Percentiles rank a stretch among this genome's conserved stretches.
phyloP scores from a whole-genome alignment of 1,139 yeast species.

The Hyphopichia pseudoburtonii region DNA sequence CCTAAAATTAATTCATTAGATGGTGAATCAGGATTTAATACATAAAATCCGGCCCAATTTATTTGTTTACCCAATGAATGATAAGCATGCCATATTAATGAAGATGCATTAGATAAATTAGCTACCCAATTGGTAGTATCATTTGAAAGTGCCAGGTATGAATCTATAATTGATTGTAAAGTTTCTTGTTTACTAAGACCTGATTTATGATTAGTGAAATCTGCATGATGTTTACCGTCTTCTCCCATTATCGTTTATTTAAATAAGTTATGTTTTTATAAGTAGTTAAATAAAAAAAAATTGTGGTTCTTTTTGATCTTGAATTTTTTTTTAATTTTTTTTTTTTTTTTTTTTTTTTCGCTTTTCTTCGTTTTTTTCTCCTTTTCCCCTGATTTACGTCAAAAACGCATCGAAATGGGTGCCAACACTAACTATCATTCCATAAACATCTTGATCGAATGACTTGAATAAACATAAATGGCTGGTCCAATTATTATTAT shows the following conservation, averaged over 20 bases:
- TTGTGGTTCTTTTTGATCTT: not conserved
- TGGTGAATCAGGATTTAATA: constrained; percentile 36
- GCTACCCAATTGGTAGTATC: constrained; percentile 83
- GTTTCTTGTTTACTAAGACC: constrained; percentile 51
- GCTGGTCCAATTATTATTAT: too few species aligned
- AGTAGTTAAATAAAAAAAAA: not conserved
- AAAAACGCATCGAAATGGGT: too few species aligned
- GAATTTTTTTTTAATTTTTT: not conserved
- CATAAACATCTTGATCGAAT: too few species aligned
- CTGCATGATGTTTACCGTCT: constrained; percentile 54
- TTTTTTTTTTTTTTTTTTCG: not conserved
- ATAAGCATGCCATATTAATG: constrained; percentile 86
- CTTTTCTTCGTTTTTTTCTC: constrained; percentile 1
- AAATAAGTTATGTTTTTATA: not conserved
- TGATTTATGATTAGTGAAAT: constrained; percentile 50
- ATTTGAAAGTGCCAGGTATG: constrained; percentile 62
- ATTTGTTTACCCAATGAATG: constrained; percentile 57
- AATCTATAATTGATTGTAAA: constrained; percentile 55
- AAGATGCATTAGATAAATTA: constrained; percentile 81
- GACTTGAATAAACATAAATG: too few species aligned
- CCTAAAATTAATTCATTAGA: constrained; percentile 63
- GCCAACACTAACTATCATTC: too few species aligned
- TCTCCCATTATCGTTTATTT: constrained; percentile 6
- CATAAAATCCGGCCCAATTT: constrained; percentile 95
- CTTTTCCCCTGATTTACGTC: constrained; percentile 6